phyloP scores from a whole-genome alignment of 495 filamentous ascomycete genomes.

The Penicillium malachiteum region DNA sequence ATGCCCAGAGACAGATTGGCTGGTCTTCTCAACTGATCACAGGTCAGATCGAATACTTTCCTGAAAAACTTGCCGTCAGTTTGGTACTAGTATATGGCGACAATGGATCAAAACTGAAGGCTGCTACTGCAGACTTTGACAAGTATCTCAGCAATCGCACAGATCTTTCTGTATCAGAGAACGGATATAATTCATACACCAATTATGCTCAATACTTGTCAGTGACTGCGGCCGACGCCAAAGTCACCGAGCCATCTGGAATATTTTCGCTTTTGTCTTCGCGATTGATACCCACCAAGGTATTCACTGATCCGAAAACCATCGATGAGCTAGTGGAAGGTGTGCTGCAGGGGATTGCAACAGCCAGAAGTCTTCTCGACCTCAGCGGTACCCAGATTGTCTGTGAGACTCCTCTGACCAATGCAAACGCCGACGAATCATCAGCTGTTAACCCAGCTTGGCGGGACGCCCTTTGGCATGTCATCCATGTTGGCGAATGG shows the following conservation, averaged over 20 bases:
- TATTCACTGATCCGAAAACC: constrained; percentile 21
- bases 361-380: constrained; percentile 4
- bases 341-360: constrained; percentile 9
- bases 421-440: constrained; percentile 5
- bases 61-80: constrained; percentile 6
- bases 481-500: constrained; percentile 16
- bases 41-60: constrained; percentile 18
- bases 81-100: constrained; percentile 16
- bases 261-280: constrained; percentile 21
- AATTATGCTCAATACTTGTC: constrained; percentile 14
- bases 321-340: constrained; percentile 14
- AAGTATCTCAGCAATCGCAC: constrained; percentile 1
- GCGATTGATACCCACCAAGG: constrained; percentile 18
- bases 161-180: constrained; percentile 8
- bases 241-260: constrained; percentile 13
- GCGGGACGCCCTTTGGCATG: constrained; percentile 23
- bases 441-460: constrained; percentile 16
- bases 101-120: constrained; percentile 16
- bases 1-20: constrained; percentile 10
- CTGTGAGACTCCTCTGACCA: constrained; percentile 14
- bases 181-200: constrained; percentile 11
- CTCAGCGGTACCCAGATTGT: constrained; percentile 14
- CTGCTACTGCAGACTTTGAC: constrained; percentile 11
- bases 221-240: constrained; percentile 10
- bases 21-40: constrained; percentile 17